phyloP scores from a whole-genome alignment of 345 rosid genomes.

The Murraya koenigii region DNA sequence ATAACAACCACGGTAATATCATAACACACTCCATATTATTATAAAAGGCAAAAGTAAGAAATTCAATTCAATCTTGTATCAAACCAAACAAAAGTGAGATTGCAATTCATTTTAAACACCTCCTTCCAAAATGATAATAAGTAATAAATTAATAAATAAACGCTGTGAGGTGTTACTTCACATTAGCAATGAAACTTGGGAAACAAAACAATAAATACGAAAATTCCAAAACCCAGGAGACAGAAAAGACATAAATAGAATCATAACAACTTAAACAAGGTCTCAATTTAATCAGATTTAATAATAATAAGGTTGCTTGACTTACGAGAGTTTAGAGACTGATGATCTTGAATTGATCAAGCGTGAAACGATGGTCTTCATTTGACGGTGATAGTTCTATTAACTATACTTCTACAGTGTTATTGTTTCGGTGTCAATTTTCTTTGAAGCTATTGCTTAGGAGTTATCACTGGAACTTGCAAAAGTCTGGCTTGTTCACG shows the following conservation, averaged over 20 bases:
- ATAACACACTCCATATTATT: not conserved
- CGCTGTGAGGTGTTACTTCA: not conserved
- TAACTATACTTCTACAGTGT: not conserved
- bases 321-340: slow-evolving; percentile 33
- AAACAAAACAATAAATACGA: not conserved
- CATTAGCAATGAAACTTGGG: too few species aligned
- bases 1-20: not conserved
- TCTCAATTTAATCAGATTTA: not conserved
- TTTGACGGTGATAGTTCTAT: slow-evolving; percentile 12
- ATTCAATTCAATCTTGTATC: not conserved
- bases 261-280: not conserved
- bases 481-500: not conserved
- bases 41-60: not conserved
- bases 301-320: not conserved
- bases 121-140: too few species aligned
- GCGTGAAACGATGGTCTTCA: slow-evolving; percentile 42
- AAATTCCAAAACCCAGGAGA: slow-evolving; percentile 1
- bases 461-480: not conserved
- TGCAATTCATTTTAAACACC: not conserved
- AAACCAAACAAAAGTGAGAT: not conserved
- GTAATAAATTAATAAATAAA: too few species aligned
- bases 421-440: too few species aligned
- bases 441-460: not conserved
- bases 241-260: not conserved
- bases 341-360: slow-evolving; percentile 40